These are phyloP conservation scores for Austropuccinia psidii DNA, from an alignment of 1,284 basidiomycete genomes.

Conservation along the genomic window DNA sequence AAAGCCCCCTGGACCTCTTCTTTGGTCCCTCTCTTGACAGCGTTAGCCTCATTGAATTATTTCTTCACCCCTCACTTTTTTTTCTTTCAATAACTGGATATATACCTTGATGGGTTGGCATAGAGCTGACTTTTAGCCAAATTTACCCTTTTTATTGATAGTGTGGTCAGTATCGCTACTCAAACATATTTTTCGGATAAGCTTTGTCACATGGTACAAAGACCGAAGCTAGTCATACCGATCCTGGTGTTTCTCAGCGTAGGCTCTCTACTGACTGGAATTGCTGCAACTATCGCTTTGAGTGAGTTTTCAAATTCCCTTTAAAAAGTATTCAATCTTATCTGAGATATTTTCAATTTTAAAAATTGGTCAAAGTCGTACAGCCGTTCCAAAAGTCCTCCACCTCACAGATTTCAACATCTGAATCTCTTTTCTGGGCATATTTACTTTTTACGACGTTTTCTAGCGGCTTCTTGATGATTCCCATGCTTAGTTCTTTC, in stretches of 20 bases:
- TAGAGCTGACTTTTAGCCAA: neutral
- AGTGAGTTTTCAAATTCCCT: neutral
- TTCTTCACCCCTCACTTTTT: neutral
- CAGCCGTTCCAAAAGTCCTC: slow-evolving; percentile 10
- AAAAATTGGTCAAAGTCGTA: neutral
- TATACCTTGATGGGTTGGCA: neutral
- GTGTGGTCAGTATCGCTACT: slow-evolving; percentile 21
- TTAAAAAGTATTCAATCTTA: neutral
- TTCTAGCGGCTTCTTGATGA: neutral
- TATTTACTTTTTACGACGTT: slow-evolving; percentile 18
- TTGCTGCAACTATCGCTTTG: slow-evolving; percentile 19
- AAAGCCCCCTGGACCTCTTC: slow-evolving; percentile 31
- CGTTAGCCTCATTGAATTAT: neutral
- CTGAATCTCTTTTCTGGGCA: slow-evolving; percentile 30
- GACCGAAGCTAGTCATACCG: slow-evolving; percentile 10
- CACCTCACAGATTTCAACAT: neutral
- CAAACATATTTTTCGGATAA: slow-evolving; percentile 34
- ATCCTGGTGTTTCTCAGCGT: slow-evolving; percentile 2
- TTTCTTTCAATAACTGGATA: neutral
- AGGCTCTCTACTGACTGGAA: slow-evolving; percentile 16
- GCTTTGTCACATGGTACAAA: slow-evolving; percentile 2
- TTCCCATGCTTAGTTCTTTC: neutral
- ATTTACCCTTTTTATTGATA: neutral
- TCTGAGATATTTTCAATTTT: neutral
- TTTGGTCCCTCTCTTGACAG: slow-evolving; percentile 12